Base-by-base conservation (phyloP, 2,329 filamentous ascomycete genomes). In the Fusarium newnesense region DNA sequence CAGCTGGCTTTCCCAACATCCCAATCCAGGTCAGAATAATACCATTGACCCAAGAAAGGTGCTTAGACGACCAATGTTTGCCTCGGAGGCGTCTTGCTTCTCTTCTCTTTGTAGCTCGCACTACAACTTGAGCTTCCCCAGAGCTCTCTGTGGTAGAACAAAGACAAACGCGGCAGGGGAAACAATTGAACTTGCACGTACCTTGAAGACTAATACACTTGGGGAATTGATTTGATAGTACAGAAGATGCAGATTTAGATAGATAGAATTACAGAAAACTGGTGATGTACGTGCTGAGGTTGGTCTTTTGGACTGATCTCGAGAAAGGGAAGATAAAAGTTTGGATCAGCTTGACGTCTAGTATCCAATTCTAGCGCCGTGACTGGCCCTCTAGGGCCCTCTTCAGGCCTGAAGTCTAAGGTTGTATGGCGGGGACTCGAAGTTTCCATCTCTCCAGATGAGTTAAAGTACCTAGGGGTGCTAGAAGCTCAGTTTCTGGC, bases 321-420 rank as follows among this genome's bases (percentile, higher is more conserved):
- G n/a, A 65, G 71, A 64, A 79, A 71, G 69, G 72, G 69, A 63
- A 68, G 67, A 76, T 79, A 80, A 80, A 76, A 77, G 79, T 80
- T 78, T 75, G 54, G 67, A 60, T 69, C 54, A 70, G 70, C 66
- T 69, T 64, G 61, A 59, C 37, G 60, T 59, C 54, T 64, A 56
- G 67, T 67, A 69, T 60, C 69, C 66, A 60, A 70, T 64, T 69
- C 71, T 72, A 68, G 73, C 58, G 60, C 54, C 52, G 49, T 60
- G 61, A 61, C 58, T 60, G 50, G 36, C 37, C 62, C 62, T 56
- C 64, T 76, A 74, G 58, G 47, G 42, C 32, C 63, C 60, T 58
- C 64, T 79, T 76, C 70, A 65, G 72, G 80, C 80, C 80, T 81
- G 79, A 81, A 78, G 76, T 80, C 75, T 82, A 77, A 81, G 79